These are phyloP conservation scores for Dicorynia guianensis DNA, from an alignment of 306 rosid species.

Conservation along the genomic window DNA sequence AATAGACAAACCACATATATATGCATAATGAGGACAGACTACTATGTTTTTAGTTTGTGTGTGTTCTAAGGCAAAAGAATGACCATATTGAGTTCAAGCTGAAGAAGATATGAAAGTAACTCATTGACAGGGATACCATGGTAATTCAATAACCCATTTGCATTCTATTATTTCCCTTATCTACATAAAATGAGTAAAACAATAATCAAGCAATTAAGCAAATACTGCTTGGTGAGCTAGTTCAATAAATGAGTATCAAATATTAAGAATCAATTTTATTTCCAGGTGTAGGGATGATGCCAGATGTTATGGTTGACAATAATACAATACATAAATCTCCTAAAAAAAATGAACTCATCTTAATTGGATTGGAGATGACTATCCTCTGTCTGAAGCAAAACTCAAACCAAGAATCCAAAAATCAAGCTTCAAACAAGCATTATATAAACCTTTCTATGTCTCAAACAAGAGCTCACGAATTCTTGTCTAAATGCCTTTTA, in stretches of 20 bases:
- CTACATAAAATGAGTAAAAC: background rate
- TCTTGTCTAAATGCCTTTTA: slow-evolving; percentile 29
- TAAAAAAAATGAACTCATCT: slow-evolving; percentile 40
- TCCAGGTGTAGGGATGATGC: background rate
- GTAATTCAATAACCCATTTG: slow-evolving; percentile 17
- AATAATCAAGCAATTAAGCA: background rate
- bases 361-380: slow-evolving; percentile 29
- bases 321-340: background rate
- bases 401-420: slow-evolving; percentile 10
- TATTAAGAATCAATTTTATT: background rate
- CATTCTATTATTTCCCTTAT: background rate
- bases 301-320: background rate
- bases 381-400: slow-evolving; percentile 25
- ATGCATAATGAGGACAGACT: background rate
- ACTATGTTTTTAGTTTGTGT: background rate
- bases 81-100: slow-evolving; percentile 5
- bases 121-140: background rate
- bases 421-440: slow-evolving; percentile 18
- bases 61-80: background rate
- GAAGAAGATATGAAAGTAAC: background rate
- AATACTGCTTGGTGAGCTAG: background rate
- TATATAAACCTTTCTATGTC: slow-evolving; percentile 13
- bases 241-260: slow-evolving; percentile 25
- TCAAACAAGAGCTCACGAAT: slow-evolving; percentile 31
- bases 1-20: background rate